These are phyloP conservation scores for Aspergillus brunneoviolaceus DNA, from an alignment of 2,329 filamentous ascomycete genomes.

Conservation along the genomic window DNA sequence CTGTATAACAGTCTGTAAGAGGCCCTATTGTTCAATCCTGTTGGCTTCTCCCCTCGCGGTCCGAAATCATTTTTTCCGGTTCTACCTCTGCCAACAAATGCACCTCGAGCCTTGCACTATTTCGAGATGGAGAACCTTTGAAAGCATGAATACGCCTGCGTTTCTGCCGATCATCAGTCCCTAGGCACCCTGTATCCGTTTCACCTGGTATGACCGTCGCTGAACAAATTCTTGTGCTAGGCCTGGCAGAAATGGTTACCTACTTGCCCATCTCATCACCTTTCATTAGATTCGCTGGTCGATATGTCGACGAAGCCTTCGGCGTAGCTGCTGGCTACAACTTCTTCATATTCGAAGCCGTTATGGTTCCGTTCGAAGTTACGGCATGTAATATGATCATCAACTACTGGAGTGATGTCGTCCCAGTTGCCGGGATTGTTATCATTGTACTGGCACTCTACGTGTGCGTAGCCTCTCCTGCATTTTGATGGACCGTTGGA, in stretches of 20 bases:
- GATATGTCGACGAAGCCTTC: conserved; percentile 51
- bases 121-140: too few species aligned
- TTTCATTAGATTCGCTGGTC: conserved; percentile 49
- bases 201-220: conserved; percentile 14
- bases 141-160: too few species aligned
- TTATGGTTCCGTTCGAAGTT: conserved; percentile 54
- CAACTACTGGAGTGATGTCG: conserved; percentile 50
- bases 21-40: conserved; percentile 3
- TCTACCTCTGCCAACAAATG: conserved; percentile 11
- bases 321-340: conserved; percentile 51
- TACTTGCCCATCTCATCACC: conserved; percentile 49
- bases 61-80: conserved; percentile 5
- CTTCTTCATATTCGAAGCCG: conserved; percentile 53
- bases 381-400: conserved; percentile 53
- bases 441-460: conserved; percentile 48
- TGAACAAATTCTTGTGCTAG: conserved; percentile 29
- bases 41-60: neutral
- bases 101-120: too few species aligned
- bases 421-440: conserved; percentile 49
- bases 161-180: neutral
- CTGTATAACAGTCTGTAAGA: conserved; percentile 48
- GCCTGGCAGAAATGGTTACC: conserved; percentile 52
- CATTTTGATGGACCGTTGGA: neutral
- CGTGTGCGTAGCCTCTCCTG: conserved; percentile 28
- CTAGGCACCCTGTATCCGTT: neutral